Percentiles rank a stretch among this genome's conserved stretches.
These are phyloP conservation scores for Euphorbia neoarborescens DNA, from an alignment of 441 rosid species.

Conservation along the genomic window DNA sequence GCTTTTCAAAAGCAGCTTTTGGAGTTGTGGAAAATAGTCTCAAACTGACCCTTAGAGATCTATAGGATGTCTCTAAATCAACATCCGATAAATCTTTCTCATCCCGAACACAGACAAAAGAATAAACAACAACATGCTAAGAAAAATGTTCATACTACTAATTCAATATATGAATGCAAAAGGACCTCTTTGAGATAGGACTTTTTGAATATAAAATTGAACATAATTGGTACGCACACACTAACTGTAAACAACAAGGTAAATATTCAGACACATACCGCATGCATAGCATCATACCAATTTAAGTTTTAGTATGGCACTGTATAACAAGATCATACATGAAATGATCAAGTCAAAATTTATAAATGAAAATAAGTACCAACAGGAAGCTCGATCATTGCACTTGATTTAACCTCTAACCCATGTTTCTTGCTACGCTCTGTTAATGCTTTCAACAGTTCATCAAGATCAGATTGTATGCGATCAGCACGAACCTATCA, in stretches of 20 bases:
- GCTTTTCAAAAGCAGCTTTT: too few relatives aligned
- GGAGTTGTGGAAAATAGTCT: too few relatives aligned
- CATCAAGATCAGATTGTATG: constrained; percentile 88
- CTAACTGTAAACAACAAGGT: background rate
- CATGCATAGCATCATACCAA: background rate
- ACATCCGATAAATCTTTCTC: background rate
- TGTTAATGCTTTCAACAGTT: constrained; percentile 64
- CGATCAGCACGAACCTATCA: constrained; percentile 91
- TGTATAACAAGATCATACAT: background rate
- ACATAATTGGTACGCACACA: background rate
- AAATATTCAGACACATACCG: background rate
- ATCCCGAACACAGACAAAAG: background rate
- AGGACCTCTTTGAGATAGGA: background rate
- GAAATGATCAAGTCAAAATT: background rate
- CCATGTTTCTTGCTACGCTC: constrained; percentile 85
- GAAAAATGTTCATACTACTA: background rate
- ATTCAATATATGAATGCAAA: background rate
- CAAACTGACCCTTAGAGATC: too few relatives aligned
- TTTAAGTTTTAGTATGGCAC: background rate
- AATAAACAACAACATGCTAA: background rate
- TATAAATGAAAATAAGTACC: constrained; percentile 38
- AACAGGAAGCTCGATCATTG: constrained; percentile 78
- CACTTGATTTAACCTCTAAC: constrained; percentile 61
- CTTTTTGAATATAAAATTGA: background rate
- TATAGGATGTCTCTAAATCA: background rate